Base-by-base conservation (phyloP, 345 rosid genomes). In the Aurinia saxatilis region DNA sequence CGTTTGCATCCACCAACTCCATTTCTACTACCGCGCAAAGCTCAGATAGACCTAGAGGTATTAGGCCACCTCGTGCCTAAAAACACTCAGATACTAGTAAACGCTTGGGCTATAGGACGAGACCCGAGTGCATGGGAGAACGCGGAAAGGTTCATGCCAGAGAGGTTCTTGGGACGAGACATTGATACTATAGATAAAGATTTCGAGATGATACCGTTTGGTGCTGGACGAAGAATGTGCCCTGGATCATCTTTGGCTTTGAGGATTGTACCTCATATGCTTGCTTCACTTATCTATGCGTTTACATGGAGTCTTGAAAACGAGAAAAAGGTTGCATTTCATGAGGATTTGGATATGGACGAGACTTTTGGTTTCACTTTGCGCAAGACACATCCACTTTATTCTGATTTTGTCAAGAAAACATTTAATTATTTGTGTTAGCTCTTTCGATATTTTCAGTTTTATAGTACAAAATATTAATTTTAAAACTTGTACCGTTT, bases 71-170 rank as follows among this genome's bases (percentile, higher is more conserved):
- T 40, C 7, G 31, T 67, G 3, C 66, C 60, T 50, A 4, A 49
- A n/a, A 39, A 67, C 10, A 34, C 65, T 67, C 65, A 67, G 36
- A 9, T 67, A 19, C 23, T 67, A 14, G 58, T 67, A 0, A 68
- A 68, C 73, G 52, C 36, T 58, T 74, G 76, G 76, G 71, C 71
- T 10, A 57, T 74, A 12, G 79, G 81, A 23, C 51, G 79, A 23
- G 79, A 81, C 46, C 10, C 74, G 4, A 57, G 6, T 12, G 29
- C 49, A 2, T 76, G 79, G 78, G 60, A 48, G 21, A 49, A 72
- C 18, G 56, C 76, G 0, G 56, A 33, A 2, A 19, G 17, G 23
- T 79, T 77, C 10, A 61, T 45, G 45, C 78, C 78, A 2, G 76
- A 81, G 27, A 45, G 72, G 46, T 72, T 72, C 30, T 50, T 60